A percentile compares a stretch with the other conserved stretches of the same genome.
These are phyloP conservation scores for Copromyces sp. DNA, from an alignment of 495 filamentous ascomycete species.

Conservation along the genomic window DNA sequence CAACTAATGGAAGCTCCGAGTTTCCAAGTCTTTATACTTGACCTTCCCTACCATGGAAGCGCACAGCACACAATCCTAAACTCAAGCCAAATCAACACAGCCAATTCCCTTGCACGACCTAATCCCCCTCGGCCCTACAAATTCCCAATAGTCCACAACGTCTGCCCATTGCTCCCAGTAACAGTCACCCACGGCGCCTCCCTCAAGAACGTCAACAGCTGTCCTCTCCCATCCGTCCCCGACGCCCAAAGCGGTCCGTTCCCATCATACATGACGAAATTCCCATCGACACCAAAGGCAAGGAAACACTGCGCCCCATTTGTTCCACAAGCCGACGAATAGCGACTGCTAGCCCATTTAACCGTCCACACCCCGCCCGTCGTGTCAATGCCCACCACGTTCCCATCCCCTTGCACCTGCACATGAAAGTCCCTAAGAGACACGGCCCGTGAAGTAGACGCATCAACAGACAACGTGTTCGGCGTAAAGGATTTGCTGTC, in stretches of 20 bases:
- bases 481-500: not conserved
- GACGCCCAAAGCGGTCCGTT: slow-evolving; percentile 4
- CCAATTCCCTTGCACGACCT: too few relatives aligned
- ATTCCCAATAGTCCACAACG: slow-evolving; percentile 5
- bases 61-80: too few relatives aligned
- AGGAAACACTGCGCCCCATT: slow-evolving; percentile 2
- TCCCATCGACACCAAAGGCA: not conserved
- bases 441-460: not conserved
- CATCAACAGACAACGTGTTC: slow-evolving; percentile 1
- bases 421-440: slow-evolving; percentile 6
- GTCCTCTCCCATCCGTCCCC: slow-evolving; percentile 2
- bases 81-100: too few relatives aligned
- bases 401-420: slow-evolving; percentile 12
- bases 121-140: not conserved
- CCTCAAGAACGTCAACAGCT: not conserved
- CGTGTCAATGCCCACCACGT: slow-evolving; percentile 11
- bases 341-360: slow-evolving; percentile 6
- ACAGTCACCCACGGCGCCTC: slow-evolving; percentile 6
- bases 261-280: slow-evolving; percentile 4
- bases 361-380: slow-evolving; percentile 5
- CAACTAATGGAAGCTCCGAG: too few relatives aligned
- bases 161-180: not conserved
- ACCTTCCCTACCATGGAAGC: too few relatives aligned
- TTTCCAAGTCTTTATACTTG: too few relatives aligned
- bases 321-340: slow-evolving; percentile 1